Evolutionary conservation across 495 filamentous ascomycete genomes (phyloP).

Genomic region (Gamarada debralockiae): DNA sequence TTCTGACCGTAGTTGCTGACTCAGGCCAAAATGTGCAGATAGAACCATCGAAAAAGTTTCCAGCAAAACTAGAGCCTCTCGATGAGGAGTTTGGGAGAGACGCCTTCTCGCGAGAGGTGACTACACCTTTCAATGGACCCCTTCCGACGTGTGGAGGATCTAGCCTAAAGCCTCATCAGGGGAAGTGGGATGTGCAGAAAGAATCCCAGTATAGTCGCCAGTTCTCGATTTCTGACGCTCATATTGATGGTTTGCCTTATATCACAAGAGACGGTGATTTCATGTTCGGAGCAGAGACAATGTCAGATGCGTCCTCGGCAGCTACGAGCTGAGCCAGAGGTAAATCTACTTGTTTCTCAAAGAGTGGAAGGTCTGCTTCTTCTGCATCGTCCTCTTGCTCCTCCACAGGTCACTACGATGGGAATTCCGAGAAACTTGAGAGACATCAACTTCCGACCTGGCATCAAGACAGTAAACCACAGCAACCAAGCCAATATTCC

Average conservation of each 20-base stretch:
- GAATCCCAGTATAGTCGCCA: too few relatives aligned
- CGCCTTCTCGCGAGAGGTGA: neutral
- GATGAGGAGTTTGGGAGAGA: neutral
- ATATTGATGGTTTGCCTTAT: too few relatives aligned
- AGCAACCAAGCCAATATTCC: neutral
- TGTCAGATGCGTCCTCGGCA: neutral
- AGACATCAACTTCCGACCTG: neutral
- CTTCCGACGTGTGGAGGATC: neutral
- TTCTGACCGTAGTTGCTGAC: too few relatives aligned
- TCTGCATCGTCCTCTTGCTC: neutral
- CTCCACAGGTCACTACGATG: too few relatives aligned
- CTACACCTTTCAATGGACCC: neutral
- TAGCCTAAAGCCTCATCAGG: too few relatives aligned
- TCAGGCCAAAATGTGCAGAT: too few relatives aligned
- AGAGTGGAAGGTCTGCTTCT: neutral
- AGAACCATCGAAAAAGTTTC: too few relatives aligned
- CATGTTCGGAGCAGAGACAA: too few relatives aligned
- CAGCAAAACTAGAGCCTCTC: too few relatives aligned
- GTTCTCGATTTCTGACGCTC: too few relatives aligned
- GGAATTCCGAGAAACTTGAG: neutral
- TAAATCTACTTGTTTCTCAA: neutral
- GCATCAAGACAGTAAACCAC: neutral
- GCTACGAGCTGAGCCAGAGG: neutral
- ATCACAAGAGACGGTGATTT: too few relatives aligned
- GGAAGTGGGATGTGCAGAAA: too few relatives aligned